Percentiles rank a stretch among this genome's conserved stretches.
Conservation (phyloP, 2,329 filamentous ascomycete species). For the Cytospora leucostoma region DNA sequence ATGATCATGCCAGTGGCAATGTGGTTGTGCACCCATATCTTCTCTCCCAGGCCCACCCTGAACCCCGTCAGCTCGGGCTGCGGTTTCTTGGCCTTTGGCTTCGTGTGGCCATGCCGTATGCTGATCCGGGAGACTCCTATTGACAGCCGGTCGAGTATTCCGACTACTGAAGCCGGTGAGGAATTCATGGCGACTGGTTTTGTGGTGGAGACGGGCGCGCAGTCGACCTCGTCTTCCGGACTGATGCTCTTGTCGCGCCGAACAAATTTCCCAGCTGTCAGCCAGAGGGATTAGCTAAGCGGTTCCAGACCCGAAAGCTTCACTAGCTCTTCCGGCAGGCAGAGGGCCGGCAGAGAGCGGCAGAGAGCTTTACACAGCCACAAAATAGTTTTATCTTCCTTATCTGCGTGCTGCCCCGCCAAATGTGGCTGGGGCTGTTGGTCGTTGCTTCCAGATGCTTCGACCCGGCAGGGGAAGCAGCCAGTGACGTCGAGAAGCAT, state of each 20-base stretch:
- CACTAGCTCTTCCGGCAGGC: background rate
- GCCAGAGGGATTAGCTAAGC: constrained; percentile 23
- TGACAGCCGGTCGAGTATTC: constrained; percentile 41
- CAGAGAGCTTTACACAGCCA: background rate
- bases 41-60: constrained; percentile 52
- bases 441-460: constrained; percentile 23
- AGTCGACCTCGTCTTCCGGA: constrained; percentile 29
- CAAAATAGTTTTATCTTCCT: background rate
- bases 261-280: constrained; percentile 22
- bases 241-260: constrained; percentile 18
- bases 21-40: constrained; percentile 59
- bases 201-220: constrained; percentile 38
- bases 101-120: constrained; percentile 41
- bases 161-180: constrained; percentile 38
- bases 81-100: constrained; percentile 28
- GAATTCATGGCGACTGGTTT: constrained; percentile 35
- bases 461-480: constrained; percentile 9
- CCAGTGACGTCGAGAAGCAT: constrained; percentile 25
- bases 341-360: background rate
- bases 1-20: constrained; percentile 52
- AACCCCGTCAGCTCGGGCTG: constrained; percentile 33
- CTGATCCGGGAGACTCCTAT: constrained; percentile 43
- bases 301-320: background rate
- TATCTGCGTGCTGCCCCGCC: constrained; percentile 9
- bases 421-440: constrained; percentile 12